A percentile compares a stretch with the other conserved stretches of the same genome.
These are phyloP conservation scores for Gamarada debralockiae DNA, from an alignment of 495 filamentous ascomycete species.

Conservation along the genomic window DNA sequence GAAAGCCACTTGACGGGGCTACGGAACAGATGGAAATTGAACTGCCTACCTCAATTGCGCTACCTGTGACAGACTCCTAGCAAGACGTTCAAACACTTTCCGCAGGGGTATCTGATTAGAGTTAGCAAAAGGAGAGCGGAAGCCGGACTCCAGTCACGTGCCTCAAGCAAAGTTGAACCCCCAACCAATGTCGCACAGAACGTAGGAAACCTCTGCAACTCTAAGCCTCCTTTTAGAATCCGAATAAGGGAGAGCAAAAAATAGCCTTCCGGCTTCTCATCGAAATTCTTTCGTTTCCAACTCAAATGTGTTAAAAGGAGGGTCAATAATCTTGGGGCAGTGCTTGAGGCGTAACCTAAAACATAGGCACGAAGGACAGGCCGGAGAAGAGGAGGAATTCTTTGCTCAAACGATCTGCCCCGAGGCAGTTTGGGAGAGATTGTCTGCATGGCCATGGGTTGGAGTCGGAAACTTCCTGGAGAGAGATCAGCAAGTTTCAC, in stretches of 20 bases:
- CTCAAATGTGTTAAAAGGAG: constrained; percentile 47
- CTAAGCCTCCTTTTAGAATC: constrained; percentile 43
- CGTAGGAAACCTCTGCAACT: constrained; percentile 66
- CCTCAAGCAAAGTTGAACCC: constrained; percentile 71
- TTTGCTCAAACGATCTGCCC: not conserved
- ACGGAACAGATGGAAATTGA: not conserved
- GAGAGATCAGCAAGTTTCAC: not conserved
- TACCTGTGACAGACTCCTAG: constrained; percentile 23
- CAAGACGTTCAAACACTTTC: constrained; percentile 22
- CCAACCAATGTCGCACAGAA: constrained; percentile 78
- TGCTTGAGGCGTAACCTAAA: constrained; percentile 68
- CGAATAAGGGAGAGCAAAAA: constrained; percentile 37
- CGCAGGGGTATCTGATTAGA: constrained; percentile 28
- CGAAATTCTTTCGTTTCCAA: constrained; percentile 42
- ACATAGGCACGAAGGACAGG: constrained; percentile 72
- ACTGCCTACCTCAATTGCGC: constrained; percentile 29
- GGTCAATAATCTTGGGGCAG: constrained; percentile 61
- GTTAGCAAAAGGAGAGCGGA: constrained; percentile 1
- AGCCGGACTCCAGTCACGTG: constrained; percentile 26
- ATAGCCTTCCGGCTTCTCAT: constrained; percentile 29
- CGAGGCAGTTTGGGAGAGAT: not conserved
- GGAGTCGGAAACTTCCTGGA: not conserved
- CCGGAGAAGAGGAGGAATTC: constrained; percentile 36
- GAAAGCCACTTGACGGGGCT: not conserved
- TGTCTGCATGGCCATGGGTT: constrained; percentile 8